These are phyloP conservation scores for Carex arenaria DNA, from an alignment of 202 grass and related monocot genomes.

Conservation along the genomic window DNA sequence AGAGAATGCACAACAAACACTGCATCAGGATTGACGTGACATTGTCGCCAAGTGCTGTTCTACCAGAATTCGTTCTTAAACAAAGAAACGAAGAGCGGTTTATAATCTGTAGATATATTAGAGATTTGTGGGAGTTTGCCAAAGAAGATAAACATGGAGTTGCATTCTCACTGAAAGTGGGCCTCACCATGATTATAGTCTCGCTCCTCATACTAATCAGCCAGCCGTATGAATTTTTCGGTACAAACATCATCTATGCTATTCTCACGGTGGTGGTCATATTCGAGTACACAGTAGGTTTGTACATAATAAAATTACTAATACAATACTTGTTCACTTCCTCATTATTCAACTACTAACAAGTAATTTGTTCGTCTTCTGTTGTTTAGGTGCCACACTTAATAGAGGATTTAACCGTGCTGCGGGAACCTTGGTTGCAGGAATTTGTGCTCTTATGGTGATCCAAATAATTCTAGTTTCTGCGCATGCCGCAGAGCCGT, in stretches of 20 bases:
- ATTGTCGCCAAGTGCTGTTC: constrained; percentile 42
- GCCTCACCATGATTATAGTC: constrained; percentile 47
- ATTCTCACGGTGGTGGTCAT: constrained; percentile 54
- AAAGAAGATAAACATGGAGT: constrained; percentile 37
- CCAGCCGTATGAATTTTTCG: constrained; percentile 41
- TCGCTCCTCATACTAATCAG: constrained; percentile 33
- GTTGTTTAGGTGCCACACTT: constrained; percentile 36
- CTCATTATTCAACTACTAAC: neutral
- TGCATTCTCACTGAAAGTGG: constrained; percentile 37
- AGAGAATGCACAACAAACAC: constrained; percentile 31
- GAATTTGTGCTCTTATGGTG: constrained; percentile 29
- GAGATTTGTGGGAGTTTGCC: constrained; percentile 33
- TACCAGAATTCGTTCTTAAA: constrained; percentile 26
- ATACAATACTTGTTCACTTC: neutral
- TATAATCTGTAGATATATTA: neutral
- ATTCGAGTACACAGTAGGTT: constrained; percentile 67
- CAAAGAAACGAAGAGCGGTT: neutral
- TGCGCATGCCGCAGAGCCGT: constrained; percentile 19
- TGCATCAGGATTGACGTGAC: constrained; percentile 28
- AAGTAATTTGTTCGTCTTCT: neutral
- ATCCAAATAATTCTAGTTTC: constrained; percentile 27
- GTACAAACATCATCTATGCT: constrained; percentile 43
- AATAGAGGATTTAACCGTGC: constrained; percentile 53
- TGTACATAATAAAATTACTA: neutral
- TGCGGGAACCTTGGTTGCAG: constrained; percentile 33